Evolutionary conservation across 1,284 basidiomycete species (phyloP).

Genomic region (Boletus mariae): DNA sequence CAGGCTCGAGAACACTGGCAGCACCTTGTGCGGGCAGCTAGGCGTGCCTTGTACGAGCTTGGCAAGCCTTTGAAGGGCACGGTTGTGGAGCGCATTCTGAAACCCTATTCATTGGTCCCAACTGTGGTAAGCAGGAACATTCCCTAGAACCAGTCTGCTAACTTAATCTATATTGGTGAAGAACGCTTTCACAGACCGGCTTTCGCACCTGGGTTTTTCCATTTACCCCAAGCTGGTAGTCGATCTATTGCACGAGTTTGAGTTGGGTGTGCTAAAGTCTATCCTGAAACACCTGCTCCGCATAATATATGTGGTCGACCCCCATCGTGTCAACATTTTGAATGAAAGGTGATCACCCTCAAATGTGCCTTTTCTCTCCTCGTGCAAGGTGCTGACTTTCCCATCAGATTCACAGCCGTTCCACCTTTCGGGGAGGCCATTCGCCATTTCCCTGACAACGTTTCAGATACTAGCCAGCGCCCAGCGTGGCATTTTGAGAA

Average conservation of each 20-base stretch:
- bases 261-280: background rate
- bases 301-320: background rate
- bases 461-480: background rate
- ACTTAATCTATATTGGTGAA: too few species aligned
- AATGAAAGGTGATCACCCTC: background rate
- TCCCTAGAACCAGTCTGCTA: too few species aligned
- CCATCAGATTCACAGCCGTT: background rate
- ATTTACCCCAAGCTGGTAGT: background rate
- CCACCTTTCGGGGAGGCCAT: background rate
- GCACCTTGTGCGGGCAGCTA: too few species aligned
- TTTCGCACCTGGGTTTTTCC: too few species aligned
- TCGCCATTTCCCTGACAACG: background rate
- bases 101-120: too few species aligned
- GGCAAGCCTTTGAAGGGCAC: too few species aligned
- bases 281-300: background rate
- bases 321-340: background rate
- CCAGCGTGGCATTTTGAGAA: background rate
- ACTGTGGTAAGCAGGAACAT: too few species aligned
- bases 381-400: background rate
- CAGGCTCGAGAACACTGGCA: too few species aligned
- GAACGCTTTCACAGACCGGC: too few species aligned
- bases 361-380: too few species aligned
- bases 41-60: too few species aligned
- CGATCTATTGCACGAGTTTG: background rate
- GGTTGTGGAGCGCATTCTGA: too few species aligned